Conservation (phyloP, 2,329 filamentous ascomycete genomes). For the Alternaria tenuissima region DNA sequence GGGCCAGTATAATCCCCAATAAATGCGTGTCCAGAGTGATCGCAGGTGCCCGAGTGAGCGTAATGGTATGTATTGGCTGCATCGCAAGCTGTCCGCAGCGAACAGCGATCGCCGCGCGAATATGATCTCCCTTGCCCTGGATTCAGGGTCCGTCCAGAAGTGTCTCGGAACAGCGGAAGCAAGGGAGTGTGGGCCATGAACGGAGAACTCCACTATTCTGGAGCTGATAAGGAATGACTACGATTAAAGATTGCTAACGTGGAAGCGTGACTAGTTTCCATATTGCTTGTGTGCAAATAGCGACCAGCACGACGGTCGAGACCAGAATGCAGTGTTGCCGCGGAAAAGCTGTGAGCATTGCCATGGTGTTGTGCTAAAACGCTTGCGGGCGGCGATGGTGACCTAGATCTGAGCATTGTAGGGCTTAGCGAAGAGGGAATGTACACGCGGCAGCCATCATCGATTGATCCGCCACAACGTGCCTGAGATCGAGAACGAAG, state of each 20-base stretch:
- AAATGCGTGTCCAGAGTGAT: not conserved
- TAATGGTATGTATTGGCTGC: not conserved
- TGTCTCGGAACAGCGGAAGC: not conserved
- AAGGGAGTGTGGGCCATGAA: not conserved
- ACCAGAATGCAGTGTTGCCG: not conserved
- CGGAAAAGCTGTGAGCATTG: not conserved
- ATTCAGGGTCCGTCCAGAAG: not conserved
- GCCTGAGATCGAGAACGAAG: not conserved
- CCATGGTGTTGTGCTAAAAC: not conserved
- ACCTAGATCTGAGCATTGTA: constrained; percentile 11
- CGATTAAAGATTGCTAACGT: not conserved
- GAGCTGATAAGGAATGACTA: not conserved
- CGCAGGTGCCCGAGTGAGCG: not conserved
- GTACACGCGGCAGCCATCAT: constrained; percentile 3
- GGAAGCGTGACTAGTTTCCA: not conserved
- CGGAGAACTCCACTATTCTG: not conserved
- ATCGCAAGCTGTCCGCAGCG: not conserved
- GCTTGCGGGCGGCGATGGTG: constrained; percentile 1
- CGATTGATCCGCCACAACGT: not conserved
- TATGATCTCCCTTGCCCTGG: not conserved
- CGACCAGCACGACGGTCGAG: not conserved
- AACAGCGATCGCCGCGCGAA: not conserved
- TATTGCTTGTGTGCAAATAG: not conserved
- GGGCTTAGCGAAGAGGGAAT: constrained; percentile 5
- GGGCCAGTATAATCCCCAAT: too few species aligned